A percentile compares a stretch with the other conserved stretches of the same genome.
phyloP scores from a whole-genome alignment of 495 filamentous ascomycete genomes.

The Venustampulla echinocandica region DNA sequence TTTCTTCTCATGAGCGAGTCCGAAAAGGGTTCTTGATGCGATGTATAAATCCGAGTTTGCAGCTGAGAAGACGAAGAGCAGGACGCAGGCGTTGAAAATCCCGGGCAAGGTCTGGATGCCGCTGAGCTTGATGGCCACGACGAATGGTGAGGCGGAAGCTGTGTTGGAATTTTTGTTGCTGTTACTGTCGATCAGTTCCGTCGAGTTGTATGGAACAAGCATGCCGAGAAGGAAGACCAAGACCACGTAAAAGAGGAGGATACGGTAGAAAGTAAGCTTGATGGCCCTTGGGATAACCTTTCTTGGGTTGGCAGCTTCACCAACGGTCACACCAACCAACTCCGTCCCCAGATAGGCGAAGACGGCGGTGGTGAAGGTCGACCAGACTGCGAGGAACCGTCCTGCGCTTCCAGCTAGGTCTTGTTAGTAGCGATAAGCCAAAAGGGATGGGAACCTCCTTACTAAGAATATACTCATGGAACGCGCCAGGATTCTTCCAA shows the following conservation, averaged over 20 bases:
- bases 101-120: constrained; percentile 53
- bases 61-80: constrained; percentile 57
- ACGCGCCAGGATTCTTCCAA: constrained; percentile 64
- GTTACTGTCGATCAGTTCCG: constrained; percentile 42
- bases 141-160: constrained; percentile 59
- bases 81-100: constrained; percentile 60
- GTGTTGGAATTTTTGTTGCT: constrained; percentile 47
- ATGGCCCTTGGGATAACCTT: constrained; percentile 60
- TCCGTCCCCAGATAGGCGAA: constrained; percentile 86
- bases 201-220: constrained; percentile 51
- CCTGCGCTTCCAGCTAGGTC: constrained; percentile 39
- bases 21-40: constrained; percentile 72
- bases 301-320: constrained; percentile 62
- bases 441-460: neutral
- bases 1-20: constrained; percentile 66
- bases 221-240: constrained; percentile 65
- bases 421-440: constrained; percentile 27
- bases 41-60: constrained; percentile 84
- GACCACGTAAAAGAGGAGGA: constrained; percentile 62
- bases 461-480: constrained; percentile 34
- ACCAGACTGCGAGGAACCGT: constrained; percentile 67
- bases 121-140: constrained; percentile 55
- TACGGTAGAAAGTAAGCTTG: constrained; percentile 61
- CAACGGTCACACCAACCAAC: constrained; percentile 67
- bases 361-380: constrained; percentile 61